Conservation (phyloP, 129 eudicot species). For the Calendula officinalis region DNA sequence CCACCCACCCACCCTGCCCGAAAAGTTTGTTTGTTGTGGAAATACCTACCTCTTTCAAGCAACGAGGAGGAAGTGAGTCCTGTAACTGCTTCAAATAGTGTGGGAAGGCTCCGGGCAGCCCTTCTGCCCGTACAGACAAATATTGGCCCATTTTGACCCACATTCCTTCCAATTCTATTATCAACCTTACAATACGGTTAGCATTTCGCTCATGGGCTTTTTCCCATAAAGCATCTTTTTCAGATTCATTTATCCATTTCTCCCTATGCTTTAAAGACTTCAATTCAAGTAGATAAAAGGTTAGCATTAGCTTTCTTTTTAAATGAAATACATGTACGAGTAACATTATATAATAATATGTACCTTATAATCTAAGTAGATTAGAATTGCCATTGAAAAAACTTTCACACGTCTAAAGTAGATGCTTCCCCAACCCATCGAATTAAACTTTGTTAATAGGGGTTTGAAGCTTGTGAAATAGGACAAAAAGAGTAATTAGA, state of each 20-base stretch:
- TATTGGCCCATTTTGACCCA: constrained; percentile 98
- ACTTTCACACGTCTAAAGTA: constrained; percentile 70
- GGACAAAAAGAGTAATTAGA: constrained; percentile 5
- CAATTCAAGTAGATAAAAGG: constrained; percentile 1
- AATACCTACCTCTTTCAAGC: constrained; percentile 64
- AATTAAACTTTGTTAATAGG: constrained; percentile 18
- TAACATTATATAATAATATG: neutral
- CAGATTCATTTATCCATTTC: constrained; percentile 60
- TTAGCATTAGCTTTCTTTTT: constrained; percentile 1
- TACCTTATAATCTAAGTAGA: constrained; percentile 93
- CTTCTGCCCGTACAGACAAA: constrained; percentile 89
- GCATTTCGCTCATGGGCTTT: constrained; percentile 94
- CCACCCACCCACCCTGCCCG: neutral
- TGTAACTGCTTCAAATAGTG: constrained; percentile 65
- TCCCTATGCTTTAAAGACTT: constrained; percentile 80
- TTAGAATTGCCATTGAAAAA: constrained; percentile 65
- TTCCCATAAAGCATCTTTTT: constrained; percentile 64
- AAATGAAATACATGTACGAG: neutral
- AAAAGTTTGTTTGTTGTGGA: no score
- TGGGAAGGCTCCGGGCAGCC: constrained; percentile 83
- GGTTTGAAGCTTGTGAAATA: constrained; percentile 1
- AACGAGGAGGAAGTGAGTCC: constrained; percentile 93
- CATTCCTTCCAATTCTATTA: constrained; percentile 80
- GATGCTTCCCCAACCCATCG: constrained; percentile 87
- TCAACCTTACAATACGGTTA: constrained; percentile 65